Percentiles rank a stretch among this genome's conserved stretches.
Evolutionary conservation across 2,329 filamentous ascomycete species (phyloP).

Genomic region (Fusarium pseudocircinatum): DNA sequence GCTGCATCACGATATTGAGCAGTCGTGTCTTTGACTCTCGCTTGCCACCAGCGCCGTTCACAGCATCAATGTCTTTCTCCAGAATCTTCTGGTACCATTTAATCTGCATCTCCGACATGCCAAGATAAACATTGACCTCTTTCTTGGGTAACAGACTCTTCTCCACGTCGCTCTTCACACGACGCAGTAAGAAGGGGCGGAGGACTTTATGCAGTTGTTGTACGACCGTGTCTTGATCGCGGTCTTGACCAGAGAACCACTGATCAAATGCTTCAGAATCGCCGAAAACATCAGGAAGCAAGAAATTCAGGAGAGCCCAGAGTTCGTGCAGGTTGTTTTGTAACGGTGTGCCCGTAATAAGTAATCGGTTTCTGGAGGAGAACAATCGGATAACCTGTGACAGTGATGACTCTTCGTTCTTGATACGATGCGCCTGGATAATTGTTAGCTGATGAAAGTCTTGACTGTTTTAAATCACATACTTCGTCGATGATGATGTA

Average conservation of each 20-base stretch:
- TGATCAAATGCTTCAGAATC: constrained; percentile 97
- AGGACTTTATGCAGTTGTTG: constrained; percentile 94
- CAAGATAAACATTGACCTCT: constrained; percentile 95
- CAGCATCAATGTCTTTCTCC: constrained; percentile 98
- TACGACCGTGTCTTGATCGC: constrained; percentile 94
- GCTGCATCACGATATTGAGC: constrained; percentile 98
- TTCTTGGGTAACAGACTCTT: constrained; percentile 98
- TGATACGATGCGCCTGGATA: constrained; percentile 84
- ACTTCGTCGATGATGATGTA: constrained; percentile 98
- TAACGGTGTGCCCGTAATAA: constrained; percentile 95
- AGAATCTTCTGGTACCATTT: constrained; percentile 99
- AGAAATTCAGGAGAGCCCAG: constrained; percentile 96
- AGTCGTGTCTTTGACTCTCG: constrained; percentile 97
- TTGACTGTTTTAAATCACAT: background rate
- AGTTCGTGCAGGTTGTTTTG: constrained; percentile 99
- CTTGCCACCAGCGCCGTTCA: constrained; percentile 96
- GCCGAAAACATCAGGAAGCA: constrained; percentile 97
- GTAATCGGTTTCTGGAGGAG: constrained; percentile 90
- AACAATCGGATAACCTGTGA: constrained; percentile 97
- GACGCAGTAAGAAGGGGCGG: constrained; percentile 90
- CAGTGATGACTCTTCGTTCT: constrained; percentile 97
- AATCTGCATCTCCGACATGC: constrained; percentile 99
- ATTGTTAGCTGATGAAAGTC: constrained; percentile 23
- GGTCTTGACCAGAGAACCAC: constrained; percentile 93
- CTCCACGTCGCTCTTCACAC: constrained; percentile 97